phyloP scores from a whole-genome alignment of 1,139 yeast genomes.

The Debaryomyces coudertii region DNA sequence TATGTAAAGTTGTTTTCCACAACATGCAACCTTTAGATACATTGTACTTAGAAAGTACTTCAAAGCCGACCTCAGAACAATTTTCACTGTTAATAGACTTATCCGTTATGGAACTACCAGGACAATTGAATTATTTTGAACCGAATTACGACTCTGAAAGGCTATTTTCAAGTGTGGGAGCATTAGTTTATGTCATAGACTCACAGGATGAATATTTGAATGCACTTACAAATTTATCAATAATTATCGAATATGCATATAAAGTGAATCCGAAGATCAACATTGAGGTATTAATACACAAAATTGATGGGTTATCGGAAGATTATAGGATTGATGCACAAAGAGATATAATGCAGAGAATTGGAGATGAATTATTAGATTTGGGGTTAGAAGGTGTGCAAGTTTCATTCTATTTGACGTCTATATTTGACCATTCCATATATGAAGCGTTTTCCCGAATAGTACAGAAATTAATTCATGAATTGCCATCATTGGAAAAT shows the following conservation, averaged over 20 bases:
- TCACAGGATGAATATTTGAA: constrained; percentile 93
- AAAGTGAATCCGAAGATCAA: constrained; percentile 84
- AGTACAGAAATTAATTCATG: constrained; percentile 87
- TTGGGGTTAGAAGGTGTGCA: constrained; percentile 90
- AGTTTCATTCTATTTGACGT: constrained; percentile 86
- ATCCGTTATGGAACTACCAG: constrained; percentile 95
- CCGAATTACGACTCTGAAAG: constrained; percentile 80
- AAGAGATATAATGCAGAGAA: constrained; percentile 93
- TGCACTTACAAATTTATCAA: constrained; percentile 85
- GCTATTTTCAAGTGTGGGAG: constrained; percentile 83
- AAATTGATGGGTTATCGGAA: constrained; percentile 92
- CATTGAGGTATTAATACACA: constrained; percentile 91
- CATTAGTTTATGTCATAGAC: constrained; percentile 91
- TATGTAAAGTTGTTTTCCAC: constrained; percentile 92
- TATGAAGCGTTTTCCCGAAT: constrained; percentile 95
- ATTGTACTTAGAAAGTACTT: constrained; percentile 83
- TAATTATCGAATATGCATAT: constrained; percentile 87
- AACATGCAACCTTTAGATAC: constrained; percentile 97
- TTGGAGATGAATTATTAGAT: constrained; percentile 89
- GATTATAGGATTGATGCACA: constrained; percentile 94
- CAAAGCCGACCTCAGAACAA: constrained; percentile 82
- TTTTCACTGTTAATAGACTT: constrained; percentile 80
- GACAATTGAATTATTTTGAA: constrained; percentile 87
- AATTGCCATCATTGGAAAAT: constrained; percentile 84
- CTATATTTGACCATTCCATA: constrained; percentile 93